Conservation (phyloP, 805 yeast genomes). For the Yarrowia alimentaria region DNA sequence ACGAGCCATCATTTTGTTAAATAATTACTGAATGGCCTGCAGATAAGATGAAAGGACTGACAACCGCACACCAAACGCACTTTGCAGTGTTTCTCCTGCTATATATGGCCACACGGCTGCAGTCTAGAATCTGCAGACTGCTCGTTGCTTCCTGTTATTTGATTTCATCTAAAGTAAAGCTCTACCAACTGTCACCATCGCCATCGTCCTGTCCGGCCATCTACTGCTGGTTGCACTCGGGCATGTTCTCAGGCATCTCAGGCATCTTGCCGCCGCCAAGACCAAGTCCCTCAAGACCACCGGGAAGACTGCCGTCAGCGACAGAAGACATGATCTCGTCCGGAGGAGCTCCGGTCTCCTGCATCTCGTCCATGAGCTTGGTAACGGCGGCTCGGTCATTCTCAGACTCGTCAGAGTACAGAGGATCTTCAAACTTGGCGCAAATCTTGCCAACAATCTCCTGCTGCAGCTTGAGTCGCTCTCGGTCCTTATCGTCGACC, state of each 20-base stretch:
- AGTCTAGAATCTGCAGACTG: too few relatives aligned
- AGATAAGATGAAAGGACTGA: too few relatives aligned
- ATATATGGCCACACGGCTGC: too few relatives aligned
- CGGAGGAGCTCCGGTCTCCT: conserved; percentile 80
- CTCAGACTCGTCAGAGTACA: conserved; percentile 53
- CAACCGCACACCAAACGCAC: too few relatives aligned
- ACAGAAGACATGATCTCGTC: conserved; percentile 63
- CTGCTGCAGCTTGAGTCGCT: conserved; percentile 60
- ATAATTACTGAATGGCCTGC: too few relatives aligned
- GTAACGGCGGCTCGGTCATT: conserved; percentile 53
- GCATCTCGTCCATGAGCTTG: conserved; percentile 55
- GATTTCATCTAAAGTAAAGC: too few relatives aligned
- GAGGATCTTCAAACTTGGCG: conserved; percentile 60
- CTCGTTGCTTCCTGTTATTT: too few relatives aligned
- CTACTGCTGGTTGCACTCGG: conserved; percentile 27
- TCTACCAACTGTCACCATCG: too few relatives aligned
- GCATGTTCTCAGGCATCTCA: conserved; percentile 28
- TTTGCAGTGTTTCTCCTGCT: too few relatives aligned
- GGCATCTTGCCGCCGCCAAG: conserved; percentile 30
- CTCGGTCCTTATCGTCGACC: conserved; percentile 48
- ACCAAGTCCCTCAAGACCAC: conserved; percentile 32
- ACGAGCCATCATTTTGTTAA: too few relatives aligned
- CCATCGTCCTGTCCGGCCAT: too few relatives aligned
- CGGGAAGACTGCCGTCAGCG: conserved; percentile 46
- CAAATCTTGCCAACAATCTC: conserved; percentile 60